phyloP scores from a whole-genome alignment of 164 flowering plant species.

The Platanus orientalis region DNA sequence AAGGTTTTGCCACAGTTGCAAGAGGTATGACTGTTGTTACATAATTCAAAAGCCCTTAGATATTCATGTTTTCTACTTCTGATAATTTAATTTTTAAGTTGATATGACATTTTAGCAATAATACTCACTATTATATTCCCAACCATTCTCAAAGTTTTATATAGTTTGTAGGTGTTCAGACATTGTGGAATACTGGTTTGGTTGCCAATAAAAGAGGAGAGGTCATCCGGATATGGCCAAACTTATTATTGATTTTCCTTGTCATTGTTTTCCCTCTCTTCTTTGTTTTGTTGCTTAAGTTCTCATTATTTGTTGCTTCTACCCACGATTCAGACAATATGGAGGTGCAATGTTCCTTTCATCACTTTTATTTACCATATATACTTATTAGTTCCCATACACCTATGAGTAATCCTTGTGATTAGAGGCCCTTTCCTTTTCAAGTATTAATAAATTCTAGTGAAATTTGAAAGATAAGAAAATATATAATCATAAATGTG shows the following conservation, averaged over 20 bases:
- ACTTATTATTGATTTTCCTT: neutral
- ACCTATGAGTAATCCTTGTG: too few species aligned
- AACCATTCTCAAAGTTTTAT: neutral
- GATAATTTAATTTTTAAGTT: neutral
- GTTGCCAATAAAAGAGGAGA: neutral
- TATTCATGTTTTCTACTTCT: neutral
- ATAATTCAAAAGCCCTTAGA: neutral
- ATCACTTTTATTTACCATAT: too few species aligned
- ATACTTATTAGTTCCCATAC: too few species aligned
- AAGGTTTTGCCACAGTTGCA: slow-evolving; percentile 57
- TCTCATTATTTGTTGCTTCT: too few species aligned
- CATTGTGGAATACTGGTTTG: neutral
- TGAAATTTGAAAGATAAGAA: too few species aligned
- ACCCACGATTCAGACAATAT: too few species aligned
- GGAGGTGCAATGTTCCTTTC: too few species aligned
- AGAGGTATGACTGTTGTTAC: slow-evolving; percentile 35
- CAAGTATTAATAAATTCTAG: too few species aligned
- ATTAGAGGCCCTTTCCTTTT: too few species aligned
- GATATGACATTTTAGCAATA: neutral
- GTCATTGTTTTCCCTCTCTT: neutral
- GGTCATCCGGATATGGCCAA: neutral
- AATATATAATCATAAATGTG: too few species aligned
- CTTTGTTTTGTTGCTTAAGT: neutral
- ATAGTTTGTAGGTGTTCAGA: neutral
- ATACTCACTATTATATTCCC: neutral